Conservation (phyloP, 257 asterid genomes). For the Echites panduratus region DNA sequence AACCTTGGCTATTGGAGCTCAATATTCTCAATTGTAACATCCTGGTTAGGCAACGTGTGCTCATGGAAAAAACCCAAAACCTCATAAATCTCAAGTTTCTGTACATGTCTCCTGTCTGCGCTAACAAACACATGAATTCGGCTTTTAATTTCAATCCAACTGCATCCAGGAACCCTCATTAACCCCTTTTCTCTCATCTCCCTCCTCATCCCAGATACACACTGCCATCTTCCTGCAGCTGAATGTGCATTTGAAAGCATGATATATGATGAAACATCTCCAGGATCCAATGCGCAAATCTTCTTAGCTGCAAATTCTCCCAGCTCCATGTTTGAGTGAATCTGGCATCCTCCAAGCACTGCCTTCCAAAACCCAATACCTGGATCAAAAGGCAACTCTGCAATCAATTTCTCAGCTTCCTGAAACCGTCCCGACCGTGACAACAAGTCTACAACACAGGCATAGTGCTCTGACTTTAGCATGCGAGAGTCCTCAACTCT, state of each 20-base stretch:
- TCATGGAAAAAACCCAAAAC: slow-evolving; percentile 30
- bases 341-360: slow-evolving; percentile 69
- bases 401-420: slow-evolving; percentile 57
- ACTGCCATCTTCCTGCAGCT: slow-evolving; percentile 74
- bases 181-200: slow-evolving; percentile 61
- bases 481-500: slow-evolving; percentile 31
- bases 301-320: slow-evolving; percentile 54
- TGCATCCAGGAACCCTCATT: slow-evolving; percentile 62
- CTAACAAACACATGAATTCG: slow-evolving; percentile 62
- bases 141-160: slow-evolving; percentile 69
- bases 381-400: slow-evolving; percentile 66
- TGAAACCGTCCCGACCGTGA: slow-evolving; percentile 71
- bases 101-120: slow-evolving; percentile 43
- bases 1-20: neutral
- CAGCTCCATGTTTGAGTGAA: slow-evolving; percentile 49
- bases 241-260: slow-evolving; percentile 86
- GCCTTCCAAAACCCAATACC: slow-evolving; percentile 94
- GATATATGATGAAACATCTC: slow-evolving; percentile 79
- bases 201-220: slow-evolving; percentile 35
- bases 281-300: slow-evolving; percentile 61
- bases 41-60: slow-evolving; percentile 30
- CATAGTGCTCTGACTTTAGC: slow-evolving; percentile 66
- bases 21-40: slow-evolving; percentile 12
- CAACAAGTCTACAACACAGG: slow-evolving; percentile 67
- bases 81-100: slow-evolving; percentile 34